Evolutionary conservation across 2,329 filamentous ascomycete genomes (phyloP), one percentile per base, ranked within the genome.

Genomic region (Cercospora nicotianae): DNA sequence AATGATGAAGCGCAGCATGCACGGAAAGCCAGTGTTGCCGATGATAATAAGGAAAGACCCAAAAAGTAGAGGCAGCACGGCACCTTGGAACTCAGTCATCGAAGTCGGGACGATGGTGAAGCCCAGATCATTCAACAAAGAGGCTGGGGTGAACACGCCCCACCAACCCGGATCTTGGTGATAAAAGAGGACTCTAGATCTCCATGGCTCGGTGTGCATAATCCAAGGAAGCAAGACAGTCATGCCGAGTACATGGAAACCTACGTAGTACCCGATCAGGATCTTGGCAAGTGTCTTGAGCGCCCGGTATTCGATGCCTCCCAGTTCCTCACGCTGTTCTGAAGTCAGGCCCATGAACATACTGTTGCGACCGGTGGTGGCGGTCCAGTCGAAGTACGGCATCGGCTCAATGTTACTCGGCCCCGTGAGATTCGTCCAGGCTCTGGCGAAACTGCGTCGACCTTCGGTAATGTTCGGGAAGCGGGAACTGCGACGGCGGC

Each of bases 261-360:
- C 89, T 77, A 93, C 87, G 76, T 91, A 97, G 79, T 98, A 99
- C 7, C 77, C 77, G 3, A 91, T 85, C 20, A 98, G 83, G 31
- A 98, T 89, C 30, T 92, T 77, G 1, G 92, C 91, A 59, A 99
- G 81, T 2, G 93, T 92, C 79, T 97, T 96, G 68, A 99, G 79
- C 0, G 94, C 92, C 5, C 95, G 90, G 76, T 99, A 99, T 79
- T 99, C 95, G 70, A 99, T 97, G 20, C 95, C 95, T 10, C 95
- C 95, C 2, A 99, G 82, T 79, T 99, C 95, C 77, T 99, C 94
- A 72, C 95, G 88, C 80, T 99, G 93, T 71, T 95, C 93, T 72
- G 96, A 91, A 0, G 91, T 92, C 71, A 99, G 80, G 72, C 94
- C 92, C 12, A 95, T 86, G 76, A 98, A 99, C 42, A 92, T 90